A percentile compares a stretch with the other conserved stretches of the same genome.
These are phyloP conservation scores for Oryza meridionalis DNA, from an alignment of 176 grass and related monocot species.

Conservation along the genomic window DNA sequence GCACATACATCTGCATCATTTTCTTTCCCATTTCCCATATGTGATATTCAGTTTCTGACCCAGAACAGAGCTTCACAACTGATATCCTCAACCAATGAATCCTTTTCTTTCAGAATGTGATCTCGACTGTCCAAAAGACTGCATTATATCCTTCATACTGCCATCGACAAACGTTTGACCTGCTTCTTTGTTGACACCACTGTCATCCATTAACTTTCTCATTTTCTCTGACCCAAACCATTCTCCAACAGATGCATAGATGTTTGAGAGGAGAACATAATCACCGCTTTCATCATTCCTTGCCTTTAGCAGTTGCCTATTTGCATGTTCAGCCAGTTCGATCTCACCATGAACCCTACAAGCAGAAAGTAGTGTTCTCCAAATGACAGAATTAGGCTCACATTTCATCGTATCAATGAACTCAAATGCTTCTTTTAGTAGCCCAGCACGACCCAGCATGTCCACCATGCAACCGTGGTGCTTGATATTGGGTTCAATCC, in stretches of 20 bases:
- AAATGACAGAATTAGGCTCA: conserved; percentile 76
- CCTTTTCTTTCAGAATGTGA: conserved; percentile 16
- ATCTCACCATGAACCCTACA: conserved; percentile 81
- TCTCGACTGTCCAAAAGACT: not conserved
- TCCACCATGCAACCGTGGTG: conserved; percentile 91
- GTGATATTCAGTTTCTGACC: conserved; percentile 7
- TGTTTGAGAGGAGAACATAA: conserved; percentile 83
- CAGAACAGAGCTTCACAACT: not conserved
- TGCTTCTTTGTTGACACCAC: conserved; percentile 75
- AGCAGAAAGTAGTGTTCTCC: conserved; percentile 83
- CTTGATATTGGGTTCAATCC: conserved; percentile 77
- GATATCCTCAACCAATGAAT: conserved; percentile 5
- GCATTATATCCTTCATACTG: conserved; percentile 32
- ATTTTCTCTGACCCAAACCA: conserved; percentile 68
- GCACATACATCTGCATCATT: not conserved
- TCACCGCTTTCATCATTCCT: conserved; percentile 73
- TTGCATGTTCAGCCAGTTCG: conserved; percentile 63
- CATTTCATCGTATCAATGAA: conserved; percentile 75
- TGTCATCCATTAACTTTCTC: conserved; percentile 89
- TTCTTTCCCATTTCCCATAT: not conserved
- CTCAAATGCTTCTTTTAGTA: conserved; percentile 82
- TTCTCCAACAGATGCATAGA: conserved; percentile 82
- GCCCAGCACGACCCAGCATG: conserved; percentile 74
- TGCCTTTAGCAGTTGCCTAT: conserved; percentile 56
- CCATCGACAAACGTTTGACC: conserved; percentile 54